These are phyloP conservation scores for Crucibulum laeve DNA, from an alignment of 768 basidiomycete genomes.

Conservation along the genomic window DNA sequence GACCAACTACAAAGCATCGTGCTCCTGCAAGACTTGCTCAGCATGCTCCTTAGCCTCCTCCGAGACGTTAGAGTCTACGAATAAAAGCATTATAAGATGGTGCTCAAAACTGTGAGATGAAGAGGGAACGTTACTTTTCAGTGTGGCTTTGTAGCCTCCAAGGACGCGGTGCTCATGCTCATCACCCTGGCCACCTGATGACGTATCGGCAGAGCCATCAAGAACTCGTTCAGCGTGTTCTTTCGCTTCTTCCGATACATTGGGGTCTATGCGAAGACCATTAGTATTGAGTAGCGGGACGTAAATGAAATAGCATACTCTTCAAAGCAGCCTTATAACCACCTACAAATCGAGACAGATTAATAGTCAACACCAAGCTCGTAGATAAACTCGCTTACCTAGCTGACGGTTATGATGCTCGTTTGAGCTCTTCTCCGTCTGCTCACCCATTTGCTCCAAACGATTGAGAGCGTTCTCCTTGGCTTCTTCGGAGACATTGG, in stretches of 20 bases:
- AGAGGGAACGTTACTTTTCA: conserved; percentile 17
- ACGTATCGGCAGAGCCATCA: conserved; percentile 4
- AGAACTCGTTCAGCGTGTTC: conserved; percentile 26
- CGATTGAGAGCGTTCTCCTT: conserved; percentile 39
- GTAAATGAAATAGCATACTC: conserved; percentile 1
- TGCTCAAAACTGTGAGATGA: not conserved
- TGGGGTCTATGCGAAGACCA: conserved; percentile 27
- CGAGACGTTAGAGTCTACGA: conserved; percentile 10
- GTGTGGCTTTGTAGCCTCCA: conserved; percentile 25
- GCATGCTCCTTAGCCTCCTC: conserved; percentile 11
- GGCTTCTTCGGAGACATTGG: conserved; percentile 47
- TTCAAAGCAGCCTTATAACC: conserved; percentile 10
- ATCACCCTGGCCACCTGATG: conserved; percentile 1
- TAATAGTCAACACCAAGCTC: not conserved
- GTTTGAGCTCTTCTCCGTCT: not conserved
- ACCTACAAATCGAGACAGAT: not conserved
- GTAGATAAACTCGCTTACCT: too few species aligned
- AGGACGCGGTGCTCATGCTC: conserved; percentile 11
- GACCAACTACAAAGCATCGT: conserved; percentile 1
- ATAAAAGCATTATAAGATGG: not conserved
- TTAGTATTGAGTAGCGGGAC: not conserved
- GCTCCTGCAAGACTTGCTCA: conserved; percentile 7
- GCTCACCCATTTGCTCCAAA: conserved; percentile 23
- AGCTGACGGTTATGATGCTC: too few species aligned
- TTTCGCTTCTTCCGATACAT: conserved; percentile 46